Evolutionary conservation across 495 filamentous ascomycete genomes (phyloP).

Genomic region (Penicillium longicatenatum): DNA sequence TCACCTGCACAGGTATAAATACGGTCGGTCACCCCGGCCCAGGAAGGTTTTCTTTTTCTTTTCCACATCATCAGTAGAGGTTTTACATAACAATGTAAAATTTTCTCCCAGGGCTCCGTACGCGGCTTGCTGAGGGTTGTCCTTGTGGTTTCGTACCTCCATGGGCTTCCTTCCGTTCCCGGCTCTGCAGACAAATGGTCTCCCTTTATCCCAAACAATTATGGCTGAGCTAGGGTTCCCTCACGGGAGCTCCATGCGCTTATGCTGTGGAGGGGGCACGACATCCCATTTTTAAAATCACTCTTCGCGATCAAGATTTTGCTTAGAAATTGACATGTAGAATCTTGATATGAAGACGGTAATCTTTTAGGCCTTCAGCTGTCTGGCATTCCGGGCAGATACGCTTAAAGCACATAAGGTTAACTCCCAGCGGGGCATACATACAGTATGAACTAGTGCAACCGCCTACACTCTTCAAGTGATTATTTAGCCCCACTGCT

Average conservation of each 20-base stretch:
- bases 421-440: neutral
- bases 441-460: neutral
- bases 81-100: constrained; percentile 51
- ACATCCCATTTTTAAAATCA: constrained; percentile 33
- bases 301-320: neutral
- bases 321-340: neutral
- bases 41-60: constrained; percentile 38
- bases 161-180: constrained; percentile 56
- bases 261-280: constrained; percentile 51
- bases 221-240: constrained; percentile 53
- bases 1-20: constrained; percentile 24
- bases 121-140: constrained; percentile 54
- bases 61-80: constrained; percentile 55
- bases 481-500: neutral
- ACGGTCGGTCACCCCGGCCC: constrained; percentile 10
- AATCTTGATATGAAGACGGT: neutral
- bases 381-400: neutral
- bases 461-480: constrained; percentile 3
- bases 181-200: constrained; percentile 45
- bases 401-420: neutral
- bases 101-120: constrained; percentile 44
- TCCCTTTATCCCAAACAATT: constrained; percentile 49
- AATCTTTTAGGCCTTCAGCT: neutral
- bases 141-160: constrained; percentile 38
- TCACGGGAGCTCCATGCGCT: constrained; percentile 49